Evolutionary conservation across 139 green algal species (phyloP).

Genomic region (Mychonastes homosphaera): DNA sequence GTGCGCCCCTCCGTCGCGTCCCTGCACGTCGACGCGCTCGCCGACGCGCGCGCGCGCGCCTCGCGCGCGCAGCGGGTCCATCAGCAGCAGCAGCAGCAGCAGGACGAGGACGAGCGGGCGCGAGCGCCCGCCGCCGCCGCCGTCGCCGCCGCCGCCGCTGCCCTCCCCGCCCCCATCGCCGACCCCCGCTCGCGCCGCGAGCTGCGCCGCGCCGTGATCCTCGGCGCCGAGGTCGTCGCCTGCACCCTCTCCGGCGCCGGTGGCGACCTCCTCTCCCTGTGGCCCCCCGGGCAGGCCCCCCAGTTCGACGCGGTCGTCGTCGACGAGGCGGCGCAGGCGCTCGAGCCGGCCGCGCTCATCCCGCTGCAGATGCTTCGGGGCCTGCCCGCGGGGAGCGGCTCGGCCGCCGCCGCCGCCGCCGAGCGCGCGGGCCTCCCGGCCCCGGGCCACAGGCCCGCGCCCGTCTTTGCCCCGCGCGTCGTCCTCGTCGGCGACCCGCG

Average conservation of each 20-base stretch:
- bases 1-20: constrained; percentile 14
- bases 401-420: too few species aligned
- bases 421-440: too few species aligned
- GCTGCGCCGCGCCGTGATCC: constrained; percentile 39
- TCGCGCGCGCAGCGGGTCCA: constrained; percentile 8
- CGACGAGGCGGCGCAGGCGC: constrained; percentile 62
- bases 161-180: neutral
- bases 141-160: neutral
- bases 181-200: constrained; percentile 19
- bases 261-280: constrained; percentile 24
- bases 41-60: neutral
- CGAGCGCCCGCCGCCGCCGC: neutral
- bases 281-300: neutral
- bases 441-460: too few species aligned
- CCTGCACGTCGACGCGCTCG: constrained; percentile 31
- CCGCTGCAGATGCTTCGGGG: constrained; percentile 55
- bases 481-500: constrained; percentile 65
- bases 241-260: constrained; percentile 51
- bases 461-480: too few species aligned
- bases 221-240: constrained; percentile 41
- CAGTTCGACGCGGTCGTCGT: constrained; percentile 61
- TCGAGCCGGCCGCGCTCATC: constrained; percentile 67
- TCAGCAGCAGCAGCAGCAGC: constrained; percentile 7
- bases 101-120: neutral
- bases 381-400: too few species aligned